phyloP scores from a whole-genome alignment of 2,329 filamentous ascomycete species.

The Biscogniauxia sp. region DNA sequence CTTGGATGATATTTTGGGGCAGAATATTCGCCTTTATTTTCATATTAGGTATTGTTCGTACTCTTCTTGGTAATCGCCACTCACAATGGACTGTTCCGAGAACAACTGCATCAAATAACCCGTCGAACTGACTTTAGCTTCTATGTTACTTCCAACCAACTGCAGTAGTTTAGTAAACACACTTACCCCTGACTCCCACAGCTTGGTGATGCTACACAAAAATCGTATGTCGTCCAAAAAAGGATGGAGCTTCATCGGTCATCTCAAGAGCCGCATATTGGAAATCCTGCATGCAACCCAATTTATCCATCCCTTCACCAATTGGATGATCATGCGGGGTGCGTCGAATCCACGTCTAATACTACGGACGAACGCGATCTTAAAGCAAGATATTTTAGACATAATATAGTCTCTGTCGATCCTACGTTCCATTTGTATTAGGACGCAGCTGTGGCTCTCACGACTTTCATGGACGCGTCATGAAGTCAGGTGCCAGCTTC shows the following conservation, averaged over 20 bases:
- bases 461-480: background rate
- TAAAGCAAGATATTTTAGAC: slow-evolving; percentile 13
- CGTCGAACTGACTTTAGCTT: background rate
- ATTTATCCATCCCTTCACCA: slow-evolving; percentile 20
- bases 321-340: slow-evolving; percentile 15
- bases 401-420: slow-evolving; percentile 1
- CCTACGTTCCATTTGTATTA: background rate
- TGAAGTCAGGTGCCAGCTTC: background rate
- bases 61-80: background rate
- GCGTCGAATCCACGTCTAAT: slow-evolving; percentile 7
- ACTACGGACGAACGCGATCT: slow-evolving; percentile 14
- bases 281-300: slow-evolving; percentile 8
- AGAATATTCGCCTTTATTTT: background rate
- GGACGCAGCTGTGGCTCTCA: background rate
- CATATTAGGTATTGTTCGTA: background rate
- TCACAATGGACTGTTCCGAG: background rate
- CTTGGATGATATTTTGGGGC: background rate
- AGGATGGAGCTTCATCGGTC: slow-evolving; percentile 3
- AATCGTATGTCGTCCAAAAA: slow-evolving; percentile 11
- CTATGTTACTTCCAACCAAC: slow-evolving; percentile 2
- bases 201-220: slow-evolving; percentile 1
- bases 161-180: background rate
- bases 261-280: slow-evolving; percentile 16
- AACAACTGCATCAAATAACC: background rate
- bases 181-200: slow-evolving; percentile 5